Conservation (phyloP, 1,139 yeast genomes). For the Suhomyces anneliseae region DNA sequence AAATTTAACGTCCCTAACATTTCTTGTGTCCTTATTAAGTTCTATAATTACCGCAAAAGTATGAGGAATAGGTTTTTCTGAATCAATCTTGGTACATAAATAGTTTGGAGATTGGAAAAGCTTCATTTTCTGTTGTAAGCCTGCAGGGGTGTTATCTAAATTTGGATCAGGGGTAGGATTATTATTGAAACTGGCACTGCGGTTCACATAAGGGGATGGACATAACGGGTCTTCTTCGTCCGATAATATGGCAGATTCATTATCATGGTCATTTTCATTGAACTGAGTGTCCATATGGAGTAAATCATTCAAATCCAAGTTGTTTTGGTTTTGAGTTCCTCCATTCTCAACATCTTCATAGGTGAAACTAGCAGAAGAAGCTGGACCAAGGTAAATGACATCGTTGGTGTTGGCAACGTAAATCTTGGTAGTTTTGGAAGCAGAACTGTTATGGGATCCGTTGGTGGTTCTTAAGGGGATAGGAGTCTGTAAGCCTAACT, state of each 20-base stretch:
- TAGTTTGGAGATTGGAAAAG: constrained; percentile 39
- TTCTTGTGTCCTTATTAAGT: constrained; percentile 32
- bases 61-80: constrained; percentile 46
- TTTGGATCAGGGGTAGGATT: constrained; percentile 12
- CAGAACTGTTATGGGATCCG: constrained; percentile 21
- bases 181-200: constrained; percentile 3
- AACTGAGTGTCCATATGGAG: constrained; percentile 8
- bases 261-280: constrained; percentile 4
- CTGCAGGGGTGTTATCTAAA: constrained; percentile 9
- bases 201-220: background rate
- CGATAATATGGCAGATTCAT: constrained; percentile 11
- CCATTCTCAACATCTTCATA: constrained; percentile 50
- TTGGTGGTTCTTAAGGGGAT: constrained; percentile 33
- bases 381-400: constrained; percentile 44
- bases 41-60: constrained; percentile 48
- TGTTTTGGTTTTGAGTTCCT: constrained; percentile 18
- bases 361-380: constrained; percentile 43
- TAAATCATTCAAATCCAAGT: constrained; percentile 10
- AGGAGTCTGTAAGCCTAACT: constrained; percentile 45
- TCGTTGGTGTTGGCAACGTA: constrained; percentile 45
- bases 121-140: constrained; percentile 15
- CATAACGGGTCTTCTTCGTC: constrained; percentile 11
- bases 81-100: constrained; percentile 41
- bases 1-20: constrained; percentile 30
- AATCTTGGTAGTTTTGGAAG: constrained; percentile 30